Percentiles rank a stretch among this genome's conserved stretches.
These are phyloP conservation scores for Yamadazyma dendronema DNA, from an alignment of 1,139 yeast species.

Conservation along the genomic window DNA sequence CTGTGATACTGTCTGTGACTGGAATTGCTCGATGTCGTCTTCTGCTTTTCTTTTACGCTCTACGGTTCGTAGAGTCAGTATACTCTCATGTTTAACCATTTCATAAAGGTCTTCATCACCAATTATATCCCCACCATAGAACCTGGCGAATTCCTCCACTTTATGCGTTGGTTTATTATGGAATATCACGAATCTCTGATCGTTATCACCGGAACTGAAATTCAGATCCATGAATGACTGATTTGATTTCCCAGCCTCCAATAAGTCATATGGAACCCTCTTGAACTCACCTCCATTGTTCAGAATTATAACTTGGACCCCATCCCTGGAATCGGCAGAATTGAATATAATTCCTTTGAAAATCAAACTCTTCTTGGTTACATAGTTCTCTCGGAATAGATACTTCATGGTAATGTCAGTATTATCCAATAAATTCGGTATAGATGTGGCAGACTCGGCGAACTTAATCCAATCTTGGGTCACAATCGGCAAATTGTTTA, in stretches of 20 bases:
- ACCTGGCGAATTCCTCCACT: conserved; percentile 5
- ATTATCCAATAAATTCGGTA: conserved; percentile 1
- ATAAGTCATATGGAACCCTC: conserved; percentile 5
- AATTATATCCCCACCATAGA: conserved; percentile 3
- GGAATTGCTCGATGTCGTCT: background rate
- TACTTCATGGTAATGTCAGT: conserved; percentile 6
- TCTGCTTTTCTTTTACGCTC: conserved; percentile 7
- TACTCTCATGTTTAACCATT: conserved; percentile 4
- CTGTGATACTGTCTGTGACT: background rate
- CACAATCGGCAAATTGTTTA: conserved; percentile 7
- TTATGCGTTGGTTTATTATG: conserved; percentile 5
- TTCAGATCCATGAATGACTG: conserved; percentile 5
- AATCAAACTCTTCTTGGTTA: conserved; percentile 2
- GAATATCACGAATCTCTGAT: conserved; percentile 4
- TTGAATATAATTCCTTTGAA: conserved; percentile 4
- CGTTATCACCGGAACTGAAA: background rate
- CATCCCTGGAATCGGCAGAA: conserved; percentile 8
- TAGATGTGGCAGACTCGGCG: background rate
- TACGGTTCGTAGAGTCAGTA: background rate
- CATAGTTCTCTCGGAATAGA: conserved; percentile 6
- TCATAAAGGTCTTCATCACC: conserved; percentile 6
- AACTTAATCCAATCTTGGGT: conserved; percentile 10
- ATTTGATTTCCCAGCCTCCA: conserved; percentile 4
- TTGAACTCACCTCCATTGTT: conserved; percentile 6
- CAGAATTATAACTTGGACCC: conserved; percentile 2